Base-by-base conservation (phyloP, 2,329 filamentous ascomycete species). In the Huntiella decipiens region DNA sequence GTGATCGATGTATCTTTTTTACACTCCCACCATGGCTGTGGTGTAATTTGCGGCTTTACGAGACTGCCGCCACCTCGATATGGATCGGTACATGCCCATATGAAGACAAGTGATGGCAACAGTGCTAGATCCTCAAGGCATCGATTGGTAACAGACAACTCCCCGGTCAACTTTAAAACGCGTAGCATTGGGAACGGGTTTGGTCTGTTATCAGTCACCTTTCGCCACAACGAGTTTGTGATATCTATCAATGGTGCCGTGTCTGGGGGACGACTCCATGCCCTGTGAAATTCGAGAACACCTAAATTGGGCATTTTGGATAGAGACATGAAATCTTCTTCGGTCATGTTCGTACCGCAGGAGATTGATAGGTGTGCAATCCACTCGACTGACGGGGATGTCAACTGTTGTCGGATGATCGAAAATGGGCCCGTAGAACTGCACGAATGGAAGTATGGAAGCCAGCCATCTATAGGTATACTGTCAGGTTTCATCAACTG, bases 171-270 rank as follows among this genome's bases (percentile, higher is more conserved):
- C 28, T 62, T 60, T 36, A 73, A 53, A n/a, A 71, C 55, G 3
- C 68, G 60, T 35, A 73, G 58, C 3, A 62, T 38, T 0, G 67
- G 67, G 33, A 73, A 73, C 0, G 66, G 60, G 5, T 60, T 53
- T 32, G 15, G 8, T 0, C 57, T 51, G 33, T 56, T 56, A 39
- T 62, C 58, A 1, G 62, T 60, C 67, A 68, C 72, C 16, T 62
- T 63, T 32, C 62, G 59, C 15, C 72, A 46, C 2, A 72, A 56
- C 5, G 64, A 58, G 51, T 73, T 67, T 35, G 52, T 66, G 5
- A 70, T 52, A 3, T 57, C 55, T 4, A 63, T 63, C 31, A 63
- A 64, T 38, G 45, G 13, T 12, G 5, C 6, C 8, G 17, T 13
- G 22, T 33, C 34, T 54, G 51, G 1, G 16, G 31, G 22, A 17